Evolutionary conservation across 2,329 filamentous ascomycete species (phyloP).

Genomic region (Venturia oleaginea): DNA sequence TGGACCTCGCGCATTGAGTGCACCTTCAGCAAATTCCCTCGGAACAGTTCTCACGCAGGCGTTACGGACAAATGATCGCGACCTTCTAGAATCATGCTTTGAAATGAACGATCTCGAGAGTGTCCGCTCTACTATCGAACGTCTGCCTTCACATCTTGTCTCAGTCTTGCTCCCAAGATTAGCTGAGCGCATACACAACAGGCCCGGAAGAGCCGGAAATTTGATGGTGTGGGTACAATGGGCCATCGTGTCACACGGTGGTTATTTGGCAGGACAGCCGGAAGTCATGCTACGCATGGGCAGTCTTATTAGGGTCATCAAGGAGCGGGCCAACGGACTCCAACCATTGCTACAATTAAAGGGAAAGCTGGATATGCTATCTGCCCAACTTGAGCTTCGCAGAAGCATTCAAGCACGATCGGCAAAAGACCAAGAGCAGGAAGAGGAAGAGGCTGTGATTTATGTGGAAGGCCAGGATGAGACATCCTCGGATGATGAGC

Average conservation of each 20-base stretch:
- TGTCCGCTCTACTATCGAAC: constrained; percentile 81
- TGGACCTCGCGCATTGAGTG: background rate
- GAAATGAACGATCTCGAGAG: constrained; percentile 67
- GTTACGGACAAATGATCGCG: constrained; percentile 80
- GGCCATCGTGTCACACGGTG: constrained; percentile 86
- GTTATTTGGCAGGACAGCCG: constrained; percentile 78
- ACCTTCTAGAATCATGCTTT: constrained; percentile 86
- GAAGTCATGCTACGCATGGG: constrained; percentile 69
- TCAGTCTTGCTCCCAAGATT: constrained; percentile 71
- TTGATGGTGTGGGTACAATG: constrained; percentile 95
- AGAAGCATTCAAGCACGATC: background rate
- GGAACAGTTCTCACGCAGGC: constrained; percentile 90
- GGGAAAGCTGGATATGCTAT: constrained; percentile 90
- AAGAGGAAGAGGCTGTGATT: constrained; percentile 65
- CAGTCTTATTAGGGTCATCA: constrained; percentile 75
- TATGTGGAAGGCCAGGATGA: constrained; percentile 76
- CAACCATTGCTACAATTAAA: constrained; percentile 79
- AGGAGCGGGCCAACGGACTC: constrained; percentile 74
- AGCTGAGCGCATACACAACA: constrained; percentile 74
- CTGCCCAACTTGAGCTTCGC: constrained; percentile 70
- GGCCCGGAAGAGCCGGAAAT: constrained; percentile 80
- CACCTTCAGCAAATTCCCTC: constrained; percentile 55
- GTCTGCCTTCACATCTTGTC: constrained; percentile 77
- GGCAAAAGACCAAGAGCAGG: constrained; percentile 37
- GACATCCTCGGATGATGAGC: constrained; percentile 40